phyloP scores from a whole-genome alignment of 805 yeast genomes.

The Candida nitratophila region DNA sequence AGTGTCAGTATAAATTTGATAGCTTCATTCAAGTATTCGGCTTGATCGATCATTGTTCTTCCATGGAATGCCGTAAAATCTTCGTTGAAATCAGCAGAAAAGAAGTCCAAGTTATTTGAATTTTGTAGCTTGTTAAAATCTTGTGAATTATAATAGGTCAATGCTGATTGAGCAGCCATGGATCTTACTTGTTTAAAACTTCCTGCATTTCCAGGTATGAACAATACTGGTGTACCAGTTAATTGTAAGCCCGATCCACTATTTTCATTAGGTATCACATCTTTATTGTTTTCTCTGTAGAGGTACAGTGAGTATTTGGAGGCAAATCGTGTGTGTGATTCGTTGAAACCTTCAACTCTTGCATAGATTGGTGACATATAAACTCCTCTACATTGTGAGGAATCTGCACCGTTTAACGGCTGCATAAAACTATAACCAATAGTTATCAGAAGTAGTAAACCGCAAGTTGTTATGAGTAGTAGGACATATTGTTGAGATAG shows the following conservation, averaged over 20 bases:
- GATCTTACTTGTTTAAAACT: constrained; percentile 85
- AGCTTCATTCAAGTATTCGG: constrained; percentile 89
- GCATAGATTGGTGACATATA: constrained; percentile 85
- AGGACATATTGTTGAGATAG: neutral
- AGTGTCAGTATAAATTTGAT: constrained; percentile 64
- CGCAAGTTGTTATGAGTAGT: constrained; percentile 3
- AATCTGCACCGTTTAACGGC: constrained; percentile 36
- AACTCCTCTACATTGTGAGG: constrained; percentile 52
- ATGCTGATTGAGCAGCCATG: constrained; percentile 77
- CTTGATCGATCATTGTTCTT: constrained; percentile 85
- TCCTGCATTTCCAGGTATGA: constrained; percentile 98
- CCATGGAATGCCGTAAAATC: constrained; percentile 97
- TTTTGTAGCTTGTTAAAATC: constrained; percentile 24
- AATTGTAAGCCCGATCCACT: constrained; percentile 20
- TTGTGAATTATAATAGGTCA: constrained; percentile 36
- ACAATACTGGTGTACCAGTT: constrained; percentile 80
- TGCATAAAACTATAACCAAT: constrained; percentile 22
- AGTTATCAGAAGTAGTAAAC: constrained; percentile 16
- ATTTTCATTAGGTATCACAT: constrained; percentile 40
- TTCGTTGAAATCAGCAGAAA: constrained; percentile 90
- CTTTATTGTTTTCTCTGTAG: constrained; percentile 78
- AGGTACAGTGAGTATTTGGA: constrained; percentile 78
- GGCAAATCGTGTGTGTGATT: constrained; percentile 61
- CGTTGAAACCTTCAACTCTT: constrained; percentile 63
- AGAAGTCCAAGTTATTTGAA: constrained; percentile 63